Evolutionary conservation across 352 stramenopile species (phyloP).

Genomic region (Phytophthora boehmeriae): DNA sequence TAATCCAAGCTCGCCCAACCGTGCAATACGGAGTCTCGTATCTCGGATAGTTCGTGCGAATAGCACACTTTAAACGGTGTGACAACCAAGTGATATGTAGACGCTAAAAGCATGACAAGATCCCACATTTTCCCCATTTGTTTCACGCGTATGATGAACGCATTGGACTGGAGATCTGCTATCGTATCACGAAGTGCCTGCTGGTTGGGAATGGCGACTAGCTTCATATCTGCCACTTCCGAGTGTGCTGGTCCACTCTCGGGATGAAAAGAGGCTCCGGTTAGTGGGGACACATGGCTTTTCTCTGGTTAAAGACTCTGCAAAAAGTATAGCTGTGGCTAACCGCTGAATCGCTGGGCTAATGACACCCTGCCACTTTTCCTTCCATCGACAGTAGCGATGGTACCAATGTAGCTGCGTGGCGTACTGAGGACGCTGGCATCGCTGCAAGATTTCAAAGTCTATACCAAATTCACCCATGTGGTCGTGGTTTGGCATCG

Average conservation of each 20-base stretch:
- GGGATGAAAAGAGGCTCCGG: neutral
- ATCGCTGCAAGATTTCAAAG: conserved; percentile 64
- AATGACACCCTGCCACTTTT: neutral
- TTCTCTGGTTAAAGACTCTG: neutral
- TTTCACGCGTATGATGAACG: conserved; percentile 45
- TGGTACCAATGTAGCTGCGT: conserved; percentile 48
- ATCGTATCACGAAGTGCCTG: conserved; percentile 9
- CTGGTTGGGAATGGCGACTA: conserved; percentile 7
- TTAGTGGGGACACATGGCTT: conserved; percentile 6
- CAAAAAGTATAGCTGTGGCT: neutral
- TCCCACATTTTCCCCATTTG: conserved; percentile 52
- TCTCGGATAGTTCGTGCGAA: conserved; percentile 37
- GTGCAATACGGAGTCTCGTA: conserved; percentile 18
- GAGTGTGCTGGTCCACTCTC: neutral
- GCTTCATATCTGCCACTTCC: conserved; percentile 4
- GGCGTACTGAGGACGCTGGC: conserved; percentile 48
- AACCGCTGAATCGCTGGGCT: neutral
- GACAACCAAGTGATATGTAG: conserved; percentile 40
- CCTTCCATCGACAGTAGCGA: conserved; percentile 37
- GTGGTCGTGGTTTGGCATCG: neutral
- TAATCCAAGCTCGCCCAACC: conserved; percentile 50
- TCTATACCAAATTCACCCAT: conserved; percentile 33
- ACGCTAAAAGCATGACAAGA: conserved; percentile 41
- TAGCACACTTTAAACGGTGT: conserved; percentile 61
- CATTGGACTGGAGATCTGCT: conserved; percentile 11